phyloP scores from a whole-genome alignment of 441 rosid species.

The Erysimum pusillum region DNA sequence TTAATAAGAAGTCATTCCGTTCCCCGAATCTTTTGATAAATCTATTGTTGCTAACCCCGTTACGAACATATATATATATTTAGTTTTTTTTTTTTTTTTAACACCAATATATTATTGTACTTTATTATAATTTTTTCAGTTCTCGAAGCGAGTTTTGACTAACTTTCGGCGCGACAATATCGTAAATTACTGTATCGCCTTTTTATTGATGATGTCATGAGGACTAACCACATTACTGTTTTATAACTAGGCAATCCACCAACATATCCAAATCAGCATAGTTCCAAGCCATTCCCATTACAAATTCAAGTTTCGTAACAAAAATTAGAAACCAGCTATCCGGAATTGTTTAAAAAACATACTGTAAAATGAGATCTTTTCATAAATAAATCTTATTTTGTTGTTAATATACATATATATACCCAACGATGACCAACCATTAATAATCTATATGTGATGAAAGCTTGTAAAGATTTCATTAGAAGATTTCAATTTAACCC shows the following conservation, averaged over 20 bases:
- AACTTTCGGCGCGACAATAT: background rate
- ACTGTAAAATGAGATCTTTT: background rate
- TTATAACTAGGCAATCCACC: background rate
- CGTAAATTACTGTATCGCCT: background rate
- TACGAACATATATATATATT: too few species aligned
- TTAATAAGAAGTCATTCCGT: too few species aligned
- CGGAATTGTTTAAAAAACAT: background rate
- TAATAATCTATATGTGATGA: background rate
- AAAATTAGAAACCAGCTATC: background rate
- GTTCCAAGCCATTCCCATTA: slow-evolving; percentile 9
- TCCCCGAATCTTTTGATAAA: too few species aligned
- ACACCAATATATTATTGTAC: background rate
- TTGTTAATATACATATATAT: slow-evolving; percentile 9
- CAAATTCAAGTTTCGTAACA: background rate
- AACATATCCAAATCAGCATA: slow-evolving; percentile 7
- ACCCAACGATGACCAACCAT: too few species aligned
- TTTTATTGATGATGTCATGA: background rate
- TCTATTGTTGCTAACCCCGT: too few species aligned
- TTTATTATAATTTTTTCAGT: background rate
- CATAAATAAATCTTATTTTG: background rate
- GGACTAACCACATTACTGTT: background rate
- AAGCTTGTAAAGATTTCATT: too few species aligned
- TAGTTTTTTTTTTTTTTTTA: too few species aligned
- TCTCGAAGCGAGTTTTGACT: background rate
- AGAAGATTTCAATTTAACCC: too few species aligned